Conservation (phyloP, 805 yeast species). For the Suhomyces vadensis region DNA sequence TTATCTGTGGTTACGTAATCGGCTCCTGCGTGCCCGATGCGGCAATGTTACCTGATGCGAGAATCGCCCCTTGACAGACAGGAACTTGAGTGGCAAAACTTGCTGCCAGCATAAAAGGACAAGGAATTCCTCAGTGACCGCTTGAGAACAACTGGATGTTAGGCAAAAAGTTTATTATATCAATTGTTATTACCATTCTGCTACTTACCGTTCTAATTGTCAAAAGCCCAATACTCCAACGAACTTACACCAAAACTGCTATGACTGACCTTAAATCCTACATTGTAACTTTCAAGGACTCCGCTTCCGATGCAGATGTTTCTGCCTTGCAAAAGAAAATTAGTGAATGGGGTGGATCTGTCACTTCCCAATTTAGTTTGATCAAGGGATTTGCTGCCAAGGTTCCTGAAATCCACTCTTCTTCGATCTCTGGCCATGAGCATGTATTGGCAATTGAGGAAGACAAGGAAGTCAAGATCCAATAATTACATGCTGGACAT, state of each 20-base stretch:
- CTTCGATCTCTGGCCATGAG: conserved; percentile 47
- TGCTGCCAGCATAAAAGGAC: conserved; percentile 3
- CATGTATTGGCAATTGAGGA: conserved; percentile 63
- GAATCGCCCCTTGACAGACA: conserved; percentile 6
- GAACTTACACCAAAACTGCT: conserved; percentile 1
- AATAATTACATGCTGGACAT: no score
- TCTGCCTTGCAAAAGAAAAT: conserved; percentile 49
- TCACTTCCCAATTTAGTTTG: conserved; percentile 59
- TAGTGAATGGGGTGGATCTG: conserved; percentile 55
- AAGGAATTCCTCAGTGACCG: neutral
- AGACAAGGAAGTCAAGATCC: conserved; percentile 62
- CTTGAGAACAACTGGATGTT: conserved; percentile 2
- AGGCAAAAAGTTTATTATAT: conserved; percentile 5
- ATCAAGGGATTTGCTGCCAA: conserved; percentile 68
- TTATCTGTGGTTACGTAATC: neutral
- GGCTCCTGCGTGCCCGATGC: neutral
- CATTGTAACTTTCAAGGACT: conserved; percentile 50
- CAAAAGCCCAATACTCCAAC: neutral
- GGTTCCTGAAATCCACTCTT: conserved; percentile 55
- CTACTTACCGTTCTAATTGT: conserved; percentile 4
- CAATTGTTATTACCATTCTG: conserved; percentile 9
- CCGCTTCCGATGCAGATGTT: conserved; percentile 41
- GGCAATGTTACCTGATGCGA: conserved; percentile 4
- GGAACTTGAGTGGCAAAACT: conserved; percentile 6
- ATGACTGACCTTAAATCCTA: conserved; percentile 36